A percentile compares a stretch with the other conserved stretches of the same genome.
These are phyloP conservation scores for Acanthamoeba divionensis DNA, from an alignment of 208 protist genomes.

Conservation along the genomic window DNA sequence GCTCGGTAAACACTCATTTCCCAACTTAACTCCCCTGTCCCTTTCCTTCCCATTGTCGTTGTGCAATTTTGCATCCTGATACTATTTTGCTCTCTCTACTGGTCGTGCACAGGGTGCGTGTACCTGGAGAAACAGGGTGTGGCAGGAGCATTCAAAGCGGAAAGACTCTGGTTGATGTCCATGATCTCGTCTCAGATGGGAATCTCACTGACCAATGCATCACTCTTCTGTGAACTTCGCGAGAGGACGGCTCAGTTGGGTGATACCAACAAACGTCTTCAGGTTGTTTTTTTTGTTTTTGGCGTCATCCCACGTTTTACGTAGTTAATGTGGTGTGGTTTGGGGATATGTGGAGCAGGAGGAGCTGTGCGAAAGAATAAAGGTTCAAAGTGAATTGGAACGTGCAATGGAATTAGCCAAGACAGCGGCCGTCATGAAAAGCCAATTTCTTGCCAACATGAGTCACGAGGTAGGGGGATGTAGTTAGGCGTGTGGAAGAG, in stretches of 20 bases:
- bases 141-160: not conserved
- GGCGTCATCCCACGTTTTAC: not conserved
- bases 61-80: too few relatives aligned
- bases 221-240: not conserved
- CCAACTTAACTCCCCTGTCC: too few relatives aligned
- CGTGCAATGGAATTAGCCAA: not conserved
- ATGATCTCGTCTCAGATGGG: constrained; percentile 1
- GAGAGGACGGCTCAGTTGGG: not conserved
- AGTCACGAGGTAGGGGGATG: not conserved
- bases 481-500: too few relatives aligned
- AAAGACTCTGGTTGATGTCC: not conserved
- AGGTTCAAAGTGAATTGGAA: not conserved
- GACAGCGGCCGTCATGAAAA: not conserved
- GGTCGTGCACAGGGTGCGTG: not conserved
- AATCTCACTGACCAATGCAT: not conserved
- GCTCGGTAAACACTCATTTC: too few relatives aligned
- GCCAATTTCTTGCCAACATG: constrained; percentile 3
- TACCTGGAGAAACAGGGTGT: not conserved
- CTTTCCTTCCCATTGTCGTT: too few relatives aligned
- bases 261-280: not conserved
- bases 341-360: not conserved
- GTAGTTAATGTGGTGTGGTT: not conserved
- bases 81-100: too few relatives aligned
- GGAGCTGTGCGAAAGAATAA: not conserved
- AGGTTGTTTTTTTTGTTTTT: not conserved